phyloP scores from a whole-genome alignment of 2,329 filamentous ascomycete species.

The Trichoderma sp. region DNA sequence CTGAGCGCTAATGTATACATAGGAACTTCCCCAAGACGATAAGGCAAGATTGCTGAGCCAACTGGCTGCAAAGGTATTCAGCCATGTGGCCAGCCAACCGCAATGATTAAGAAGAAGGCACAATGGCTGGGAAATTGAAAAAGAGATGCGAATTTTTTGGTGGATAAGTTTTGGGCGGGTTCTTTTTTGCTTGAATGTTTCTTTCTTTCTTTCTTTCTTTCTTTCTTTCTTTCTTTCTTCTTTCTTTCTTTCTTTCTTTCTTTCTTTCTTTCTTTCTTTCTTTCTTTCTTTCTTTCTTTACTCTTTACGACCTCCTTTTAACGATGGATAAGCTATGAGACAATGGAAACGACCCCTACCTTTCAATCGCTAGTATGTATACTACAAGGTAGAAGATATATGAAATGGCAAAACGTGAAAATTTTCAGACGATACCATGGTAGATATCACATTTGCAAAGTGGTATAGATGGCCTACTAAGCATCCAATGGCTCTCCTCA shows the following conservation, averaged over 20 bases:
- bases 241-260: neutral
- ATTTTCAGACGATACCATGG: too few species aligned
- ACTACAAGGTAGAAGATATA: neutral
- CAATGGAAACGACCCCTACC: constrained; percentile 10
- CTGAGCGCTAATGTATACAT: constrained; percentile 15
- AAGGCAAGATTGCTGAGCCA: constrained; percentile 78
- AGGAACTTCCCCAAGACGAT: constrained; percentile 80
- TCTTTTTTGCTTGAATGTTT: neutral
- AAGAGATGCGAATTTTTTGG: neutral
- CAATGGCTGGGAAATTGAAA: constrained; percentile 42
- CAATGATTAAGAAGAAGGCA: constrained; percentile 32
- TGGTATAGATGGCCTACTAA: neutral
- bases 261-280: neutral
- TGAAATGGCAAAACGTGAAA: neutral
- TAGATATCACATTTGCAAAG: too few species aligned
- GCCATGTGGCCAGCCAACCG: constrained; percentile 61
- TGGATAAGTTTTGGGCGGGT: neutral
- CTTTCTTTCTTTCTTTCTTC: neutral
- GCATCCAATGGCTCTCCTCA: neutral
- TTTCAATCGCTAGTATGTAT: neutral
- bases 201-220: neutral
- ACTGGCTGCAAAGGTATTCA: constrained; percentile 82
- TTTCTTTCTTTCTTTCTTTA: neutral
- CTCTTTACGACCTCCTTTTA: neutral
- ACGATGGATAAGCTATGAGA: neutral